Conservation (phyloP, 1,284 basidiomycete species). For the Microbotryum intermedium region DNA sequence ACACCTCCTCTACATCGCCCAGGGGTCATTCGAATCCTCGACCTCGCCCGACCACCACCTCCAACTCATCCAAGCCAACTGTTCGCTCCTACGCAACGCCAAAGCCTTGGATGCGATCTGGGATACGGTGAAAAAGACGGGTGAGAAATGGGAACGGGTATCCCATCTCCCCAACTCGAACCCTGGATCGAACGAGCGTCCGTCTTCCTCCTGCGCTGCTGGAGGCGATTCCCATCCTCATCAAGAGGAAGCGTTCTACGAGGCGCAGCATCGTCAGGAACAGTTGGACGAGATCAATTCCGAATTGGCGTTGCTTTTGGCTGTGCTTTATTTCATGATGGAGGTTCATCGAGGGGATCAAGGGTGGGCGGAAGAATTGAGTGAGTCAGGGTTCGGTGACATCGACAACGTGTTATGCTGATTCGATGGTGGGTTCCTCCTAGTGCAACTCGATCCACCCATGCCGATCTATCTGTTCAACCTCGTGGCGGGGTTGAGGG, state of each 20-base stretch:
- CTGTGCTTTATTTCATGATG: conserved; percentile 86
- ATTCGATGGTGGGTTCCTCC: background rate
- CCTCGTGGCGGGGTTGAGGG: conserved; percentile 76
- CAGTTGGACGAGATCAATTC: conserved; percentile 78
- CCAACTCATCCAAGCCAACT: conserved; percentile 92
- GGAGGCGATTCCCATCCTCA: conserved; percentile 1
- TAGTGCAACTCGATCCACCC: conserved; percentile 91
- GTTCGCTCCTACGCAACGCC: conserved; percentile 69
- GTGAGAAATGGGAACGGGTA: conserved; percentile 74
- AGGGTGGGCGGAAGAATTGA: conserved; percentile 87
- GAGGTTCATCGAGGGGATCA: conserved; percentile 86
- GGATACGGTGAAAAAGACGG: conserved; percentile 81
- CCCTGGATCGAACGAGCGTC: conserved; percentile 2
- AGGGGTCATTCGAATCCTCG: conserved; percentile 88
- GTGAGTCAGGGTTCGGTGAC: conserved; percentile 48
- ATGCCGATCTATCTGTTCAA: conserved; percentile 87
- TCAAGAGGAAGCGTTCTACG: conserved; percentile 5
- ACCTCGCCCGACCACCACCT: conserved; percentile 85
- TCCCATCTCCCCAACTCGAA: conserved; percentile 37
- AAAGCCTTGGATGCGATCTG: conserved; percentile 79
- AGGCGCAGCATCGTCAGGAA: conserved; percentile 54
- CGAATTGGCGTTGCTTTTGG: conserved; percentile 82
- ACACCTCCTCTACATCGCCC: conserved; percentile 75
- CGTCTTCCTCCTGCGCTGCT: background rate
- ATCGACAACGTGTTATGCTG: background rate